Conservation (phyloP, 2,329 filamentous ascomycete species). For the Lizonia empirigonia region DNA sequence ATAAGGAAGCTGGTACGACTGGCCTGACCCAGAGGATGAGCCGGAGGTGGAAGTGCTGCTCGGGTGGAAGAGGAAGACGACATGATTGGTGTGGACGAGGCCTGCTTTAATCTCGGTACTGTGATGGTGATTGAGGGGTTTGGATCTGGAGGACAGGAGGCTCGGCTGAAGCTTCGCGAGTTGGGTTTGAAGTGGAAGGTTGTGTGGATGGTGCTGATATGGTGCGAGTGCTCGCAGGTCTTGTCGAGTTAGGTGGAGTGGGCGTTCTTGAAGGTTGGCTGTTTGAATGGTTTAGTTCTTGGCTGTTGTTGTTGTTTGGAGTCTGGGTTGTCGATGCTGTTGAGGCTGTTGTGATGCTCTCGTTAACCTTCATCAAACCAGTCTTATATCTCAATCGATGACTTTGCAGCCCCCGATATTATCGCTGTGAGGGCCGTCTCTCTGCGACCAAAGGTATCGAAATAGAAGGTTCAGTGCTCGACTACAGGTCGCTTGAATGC, state of each 20-base stretch:
- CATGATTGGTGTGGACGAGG: slow-evolving; percentile 29
- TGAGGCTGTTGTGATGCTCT: slow-evolving; percentile 7
- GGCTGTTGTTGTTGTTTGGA: slow-evolving; percentile 22
- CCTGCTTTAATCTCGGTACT: too few species aligned
- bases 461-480: slow-evolving; percentile 29
- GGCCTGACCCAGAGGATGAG: slow-evolving; percentile 30
- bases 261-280: slow-evolving; percentile 21
- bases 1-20: slow-evolving; percentile 43
- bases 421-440: slow-evolving; percentile 14
- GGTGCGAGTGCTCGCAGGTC: slow-evolving; percentile 13
- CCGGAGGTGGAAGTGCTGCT: slow-evolving; percentile 41
- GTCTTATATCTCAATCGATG: slow-evolving; percentile 32
- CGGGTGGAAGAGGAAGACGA: slow-evolving; percentile 43
- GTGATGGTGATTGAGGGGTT: slow-evolving; percentile 18
- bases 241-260: slow-evolving; percentile 34
- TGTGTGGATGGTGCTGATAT: slow-evolving; percentile 18
- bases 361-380: not conserved
- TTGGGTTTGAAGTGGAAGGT: slow-evolving; percentile 7
- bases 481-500: slow-evolving; percentile 25
- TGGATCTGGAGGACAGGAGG: slow-evolving; percentile 14
- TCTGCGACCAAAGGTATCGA: slow-evolving; percentile 26
- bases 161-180: slow-evolving; percentile 22
- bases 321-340: slow-evolving; percentile 8
- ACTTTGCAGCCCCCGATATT: slow-evolving; percentile 19
- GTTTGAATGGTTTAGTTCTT: slow-evolving; percentile 8